Base-by-base conservation (phyloP, 108 stramenopile genomes). In the Mediolabrus comicus region DNA sequence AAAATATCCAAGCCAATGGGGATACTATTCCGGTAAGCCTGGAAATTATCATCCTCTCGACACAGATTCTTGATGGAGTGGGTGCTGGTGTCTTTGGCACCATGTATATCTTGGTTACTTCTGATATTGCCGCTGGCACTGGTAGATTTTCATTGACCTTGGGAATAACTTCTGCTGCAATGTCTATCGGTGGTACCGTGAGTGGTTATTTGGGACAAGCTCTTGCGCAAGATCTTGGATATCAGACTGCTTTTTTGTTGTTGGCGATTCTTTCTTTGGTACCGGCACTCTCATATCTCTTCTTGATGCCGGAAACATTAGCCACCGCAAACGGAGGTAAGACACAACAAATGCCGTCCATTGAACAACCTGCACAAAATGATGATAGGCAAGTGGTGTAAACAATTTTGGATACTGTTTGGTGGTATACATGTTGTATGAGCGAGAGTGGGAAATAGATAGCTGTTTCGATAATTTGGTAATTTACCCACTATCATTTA, bases 151-250 rank as follows among this genome's bases (percentile, higher is more conserved):
- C 85, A 43, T 64, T 95, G 26, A 90, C 86, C 9, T 62, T 95
- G 53, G 94, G 94, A 29, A 36, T 95, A 6, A 91, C 90, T 3
- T 91, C 89, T 19, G 91, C 91, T 35, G 90, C 90, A 62, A 95
- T 95, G 94, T 87, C 84, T 29, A 92, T 95, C 71, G 94, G 94
- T 22, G 90, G 94, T n/a, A 95, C 94, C n/a, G 86, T 95, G 13
- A 87, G 85, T 58, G 90, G 94, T 54, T 91, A 90, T 66, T 67
- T 95, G 54, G 94, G 94, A 10, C 86, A 91, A 77, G 87, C 87
- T 1, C 75, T 95, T 36, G 94, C 94, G 5, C 62, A 90, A 72
- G 87, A 95, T 69, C 56, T 79, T 28, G 91, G 88, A 33, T 91
- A 91, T 64, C 75, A 89, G 32, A 60, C 64, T 41, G 89, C 94